Conservation (phyloP, 2,329 filamentous ascomycete species). For the Metarhizium humberi region DNA sequence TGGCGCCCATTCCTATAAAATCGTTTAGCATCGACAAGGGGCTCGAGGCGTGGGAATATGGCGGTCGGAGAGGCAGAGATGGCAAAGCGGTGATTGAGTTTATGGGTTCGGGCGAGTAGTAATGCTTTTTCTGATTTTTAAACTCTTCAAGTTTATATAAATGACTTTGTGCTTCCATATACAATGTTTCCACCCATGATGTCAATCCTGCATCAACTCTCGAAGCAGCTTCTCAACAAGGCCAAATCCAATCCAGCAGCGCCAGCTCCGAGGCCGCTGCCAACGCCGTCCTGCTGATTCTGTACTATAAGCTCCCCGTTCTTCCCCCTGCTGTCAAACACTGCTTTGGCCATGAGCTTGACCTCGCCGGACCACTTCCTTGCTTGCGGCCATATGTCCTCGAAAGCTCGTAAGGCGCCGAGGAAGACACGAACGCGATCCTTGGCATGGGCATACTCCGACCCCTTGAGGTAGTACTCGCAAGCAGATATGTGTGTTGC, state of each 20-base stretch:
- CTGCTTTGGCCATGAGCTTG: slow-evolving; percentile 8
- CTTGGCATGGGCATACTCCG: slow-evolving; percentile 4
- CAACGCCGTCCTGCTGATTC: not conserved
- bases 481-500: slow-evolving; percentile 11
- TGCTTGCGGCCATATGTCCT: slow-evolving; percentile 10
- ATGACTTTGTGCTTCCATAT: not conserved
- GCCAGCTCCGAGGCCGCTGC: not conserved
- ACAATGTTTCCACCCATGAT: not conserved
- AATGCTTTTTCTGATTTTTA: not conserved
- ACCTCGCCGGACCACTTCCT: slow-evolving; percentile 8
- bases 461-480: slow-evolving; percentile 4
- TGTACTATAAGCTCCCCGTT: not conserved
- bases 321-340: slow-evolving; percentile 1
- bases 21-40: slow-evolving; percentile 14
- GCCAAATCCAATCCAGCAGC: not conserved
- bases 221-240: not conserved
- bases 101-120: not conserved
- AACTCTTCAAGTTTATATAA: not conserved
- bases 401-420: slow-evolving; percentile 8
- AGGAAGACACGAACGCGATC: slow-evolving; percentile 11
- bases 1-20: slow-evolving; percentile 13
- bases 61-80: slow-evolving; percentile 10
- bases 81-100: slow-evolving; percentile 21
- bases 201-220: not conserved
- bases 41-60: slow-evolving; percentile 17